A percentile compares a stretch with the other conserved stretches of the same genome.
phyloP scores from a whole-genome alignment of 169 alveolate genomes.

The Plasmodium sp. region DNA sequence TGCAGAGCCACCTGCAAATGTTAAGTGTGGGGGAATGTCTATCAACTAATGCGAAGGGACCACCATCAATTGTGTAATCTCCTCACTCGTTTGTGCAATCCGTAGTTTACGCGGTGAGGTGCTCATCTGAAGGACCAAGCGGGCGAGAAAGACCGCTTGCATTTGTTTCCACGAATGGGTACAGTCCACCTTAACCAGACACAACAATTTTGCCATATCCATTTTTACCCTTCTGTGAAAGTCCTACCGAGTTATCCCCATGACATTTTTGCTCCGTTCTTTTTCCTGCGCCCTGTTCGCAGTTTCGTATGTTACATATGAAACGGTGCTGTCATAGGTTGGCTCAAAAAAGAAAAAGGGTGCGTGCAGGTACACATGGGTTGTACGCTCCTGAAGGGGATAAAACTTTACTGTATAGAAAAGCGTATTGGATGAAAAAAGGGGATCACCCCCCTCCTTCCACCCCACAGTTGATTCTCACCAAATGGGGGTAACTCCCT shows the following conservation, averaged over 20 bases:
- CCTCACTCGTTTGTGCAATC: background rate
- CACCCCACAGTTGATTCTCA: background rate
- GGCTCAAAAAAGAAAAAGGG: background rate
- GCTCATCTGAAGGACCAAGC: background rate
- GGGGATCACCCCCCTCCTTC: background rate
- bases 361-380: background rate
- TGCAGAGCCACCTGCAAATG: background rate
- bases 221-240: background rate
- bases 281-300: background rate
- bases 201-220: background rate
- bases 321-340: background rate
- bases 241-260: background rate
- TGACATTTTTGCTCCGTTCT: background rate
- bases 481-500: background rate
- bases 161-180: background rate
- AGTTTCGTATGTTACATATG: background rate
- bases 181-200: background rate
- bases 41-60: background rate
- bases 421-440: background rate
- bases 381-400: background rate
- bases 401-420: background rate
- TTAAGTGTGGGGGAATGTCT: background rate
- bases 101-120: background rate
- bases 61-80: background rate
- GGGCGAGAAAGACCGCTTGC: background rate